Conservation (phyloP, 2,329 filamentous ascomycete genomes). For the Fusarium cicatricum region DNA sequence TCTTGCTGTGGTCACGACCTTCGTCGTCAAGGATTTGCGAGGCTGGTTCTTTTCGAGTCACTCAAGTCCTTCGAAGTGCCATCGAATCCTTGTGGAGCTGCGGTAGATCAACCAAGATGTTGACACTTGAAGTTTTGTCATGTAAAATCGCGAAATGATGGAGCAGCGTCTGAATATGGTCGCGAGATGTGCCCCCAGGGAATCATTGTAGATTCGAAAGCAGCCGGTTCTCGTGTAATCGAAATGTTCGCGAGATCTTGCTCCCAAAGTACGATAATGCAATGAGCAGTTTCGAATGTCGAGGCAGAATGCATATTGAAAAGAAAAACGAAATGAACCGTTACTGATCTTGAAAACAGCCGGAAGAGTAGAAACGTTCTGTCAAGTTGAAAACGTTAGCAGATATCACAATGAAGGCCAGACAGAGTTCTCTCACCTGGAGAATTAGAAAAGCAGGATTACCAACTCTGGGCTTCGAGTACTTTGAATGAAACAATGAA, state of each 20-base stretch:
- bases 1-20: neutral
- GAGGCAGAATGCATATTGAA: neutral
- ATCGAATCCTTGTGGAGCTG: neutral
- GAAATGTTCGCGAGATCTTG: neutral
- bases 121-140: neutral
- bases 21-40: neutral
- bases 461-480: too few species aligned
- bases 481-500: too few species aligned
- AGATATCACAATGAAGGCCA: neutral
- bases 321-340: neutral
- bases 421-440: too few species aligned
- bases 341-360: neutral
- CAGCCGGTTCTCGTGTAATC: neutral
- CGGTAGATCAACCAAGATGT: neutral
- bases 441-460: too few species aligned
- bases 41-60: conserved; percentile 1
- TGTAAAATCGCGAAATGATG: neutral
- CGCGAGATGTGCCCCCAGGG: too few species aligned
- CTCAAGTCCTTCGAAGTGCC: neutral
- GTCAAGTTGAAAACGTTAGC: too few species aligned
- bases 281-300: neutral
- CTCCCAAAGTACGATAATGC: neutral
- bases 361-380: too few species aligned
- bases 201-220: too few species aligned
- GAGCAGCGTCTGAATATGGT: neutral